phyloP scores from a whole-genome alignment of 2,329 filamentous ascomycete genomes.

The Blastomyces parvus region DNA sequence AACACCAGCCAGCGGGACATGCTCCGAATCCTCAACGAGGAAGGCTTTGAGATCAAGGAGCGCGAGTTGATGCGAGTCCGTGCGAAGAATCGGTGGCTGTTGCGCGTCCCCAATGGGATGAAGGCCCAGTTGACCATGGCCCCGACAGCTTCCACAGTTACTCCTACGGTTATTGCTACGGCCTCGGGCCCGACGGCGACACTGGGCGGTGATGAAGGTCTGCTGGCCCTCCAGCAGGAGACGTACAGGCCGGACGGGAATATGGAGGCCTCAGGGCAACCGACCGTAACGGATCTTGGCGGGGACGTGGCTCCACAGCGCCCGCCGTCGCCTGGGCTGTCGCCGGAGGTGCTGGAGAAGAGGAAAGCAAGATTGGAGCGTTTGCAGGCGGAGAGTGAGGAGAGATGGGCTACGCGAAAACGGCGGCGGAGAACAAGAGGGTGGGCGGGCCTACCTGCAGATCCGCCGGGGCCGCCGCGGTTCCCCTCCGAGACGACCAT shows the following conservation, averaged over 20 bases:
- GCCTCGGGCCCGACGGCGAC: background rate
- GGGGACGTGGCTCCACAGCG: conserved; percentile 9
- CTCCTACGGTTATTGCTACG: background rate
- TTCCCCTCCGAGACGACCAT: conserved; percentile 78
- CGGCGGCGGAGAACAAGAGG: conserved; percentile 58
- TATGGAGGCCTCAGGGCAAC: conserved; percentile 19
- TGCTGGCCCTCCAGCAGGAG: conserved; percentile 33
- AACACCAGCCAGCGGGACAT: conserved; percentile 67
- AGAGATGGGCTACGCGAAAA: conserved; percentile 55
- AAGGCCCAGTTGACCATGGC: conserved; percentile 32
- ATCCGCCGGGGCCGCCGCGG: conserved; percentile 58
- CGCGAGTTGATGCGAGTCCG: conserved; percentile 62
- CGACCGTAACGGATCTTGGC: background rate
- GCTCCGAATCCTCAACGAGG: conserved; percentile 57
- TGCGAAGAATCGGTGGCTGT: conserved; percentile 56
- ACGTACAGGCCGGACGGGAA: conserved; percentile 27
- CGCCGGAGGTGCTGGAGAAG: conserved; percentile 43
- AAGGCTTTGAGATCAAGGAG: conserved; percentile 64
- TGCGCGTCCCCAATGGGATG: conserved; percentile 54
- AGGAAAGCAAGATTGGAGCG: conserved; percentile 45
- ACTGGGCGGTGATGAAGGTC: conserved; percentile 30
- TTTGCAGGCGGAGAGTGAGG: conserved; percentile 51
- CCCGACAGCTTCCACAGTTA: background rate
- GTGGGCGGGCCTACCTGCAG: conserved; percentile 59
- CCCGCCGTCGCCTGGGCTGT: conserved; percentile 27